Conservation (phyloP, 1,284 basidiomycete genomes). For the Quambalaria eucalypti region DNA sequence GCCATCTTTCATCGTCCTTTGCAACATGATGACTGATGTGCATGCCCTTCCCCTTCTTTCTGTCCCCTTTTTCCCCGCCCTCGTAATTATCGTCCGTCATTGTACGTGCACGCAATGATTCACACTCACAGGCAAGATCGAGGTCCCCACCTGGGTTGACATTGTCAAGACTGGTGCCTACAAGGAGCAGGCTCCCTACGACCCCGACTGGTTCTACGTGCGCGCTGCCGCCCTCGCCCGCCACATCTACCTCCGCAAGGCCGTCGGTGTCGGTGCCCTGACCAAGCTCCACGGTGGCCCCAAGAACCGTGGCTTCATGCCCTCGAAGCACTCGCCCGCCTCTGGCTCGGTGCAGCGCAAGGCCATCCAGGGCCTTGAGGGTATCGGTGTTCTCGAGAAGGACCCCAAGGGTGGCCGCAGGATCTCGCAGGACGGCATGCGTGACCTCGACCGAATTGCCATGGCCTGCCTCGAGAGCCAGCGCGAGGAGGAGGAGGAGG, state of each 20-base stretch:
- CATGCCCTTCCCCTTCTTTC: background rate
- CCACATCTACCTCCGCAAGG: constrained; percentile 99
- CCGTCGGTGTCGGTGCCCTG: constrained; percentile 90
- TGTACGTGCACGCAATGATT: background rate
- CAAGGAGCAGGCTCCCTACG: constrained; percentile 98
- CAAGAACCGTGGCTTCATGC: constrained; percentile 79
- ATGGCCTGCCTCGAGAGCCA: constrained; percentile 84
- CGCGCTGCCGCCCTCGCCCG: constrained; percentile 94
- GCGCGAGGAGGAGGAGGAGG: constrained; percentile 75
- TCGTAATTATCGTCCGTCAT: background rate
- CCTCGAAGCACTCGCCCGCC: constrained; percentile 77
- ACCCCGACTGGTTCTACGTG: constrained; percentile 99
- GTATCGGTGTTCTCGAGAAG: constrained; percentile 95
- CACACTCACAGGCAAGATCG: constrained; percentile 70
- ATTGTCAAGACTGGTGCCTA: constrained; percentile 95
- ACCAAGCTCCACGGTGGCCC: constrained; percentile 94
- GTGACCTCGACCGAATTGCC: constrained; percentile 97
- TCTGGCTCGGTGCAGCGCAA: constrained; percentile 58
- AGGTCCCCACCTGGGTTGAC: constrained; percentile 98
- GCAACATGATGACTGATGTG: background rate
- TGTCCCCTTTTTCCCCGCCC: background rate
- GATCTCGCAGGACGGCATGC: constrained; percentile 90
- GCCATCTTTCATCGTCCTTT: background rate
- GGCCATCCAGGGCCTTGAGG: constrained; percentile 91
- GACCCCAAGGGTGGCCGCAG: constrained; percentile 83